Evolutionary conservation across 495 filamentous ascomycete species (phyloP).

Genomic region (Neurospora africana): DNA sequence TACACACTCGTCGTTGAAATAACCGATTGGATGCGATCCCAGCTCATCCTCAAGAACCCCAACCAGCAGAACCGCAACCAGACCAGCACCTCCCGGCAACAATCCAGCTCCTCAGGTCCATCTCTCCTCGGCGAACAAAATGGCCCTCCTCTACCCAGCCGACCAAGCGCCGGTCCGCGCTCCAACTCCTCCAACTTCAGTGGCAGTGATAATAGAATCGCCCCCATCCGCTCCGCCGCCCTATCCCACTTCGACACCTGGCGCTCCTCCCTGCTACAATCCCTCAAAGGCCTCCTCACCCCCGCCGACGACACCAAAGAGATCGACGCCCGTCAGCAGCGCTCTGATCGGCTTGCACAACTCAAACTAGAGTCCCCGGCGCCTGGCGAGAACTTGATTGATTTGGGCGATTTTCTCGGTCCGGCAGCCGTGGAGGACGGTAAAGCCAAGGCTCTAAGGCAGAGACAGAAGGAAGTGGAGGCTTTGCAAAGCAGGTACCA

Average conservation of each 20-base stretch:
- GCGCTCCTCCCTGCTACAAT: conserved; percentile 23
- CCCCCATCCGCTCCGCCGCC: conserved; percentile 23
- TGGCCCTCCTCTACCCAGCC: not conserved
- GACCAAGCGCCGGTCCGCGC: conserved; percentile 1
- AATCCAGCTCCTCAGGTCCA: too few species aligned
- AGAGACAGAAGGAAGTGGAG: conserved; percentile 9
- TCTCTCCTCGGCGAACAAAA: not conserved
- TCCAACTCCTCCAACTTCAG: conserved; percentile 17
- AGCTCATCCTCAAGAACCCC: conserved; percentile 20
- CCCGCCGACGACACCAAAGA: conserved; percentile 26
- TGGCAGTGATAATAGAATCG: not conserved
- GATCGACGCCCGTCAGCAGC: conserved; percentile 27
- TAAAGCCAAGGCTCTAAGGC: not conserved
- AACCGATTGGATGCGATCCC: conserved; percentile 30
- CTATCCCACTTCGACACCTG: conserved; percentile 33
- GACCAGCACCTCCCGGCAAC: not conserved
- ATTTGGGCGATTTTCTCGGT: conserved; percentile 14
- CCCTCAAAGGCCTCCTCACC: conserved; percentile 28
- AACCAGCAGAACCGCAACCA: not conserved
- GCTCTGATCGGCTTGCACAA: conserved; percentile 17
- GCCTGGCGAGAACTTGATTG: conserved; percentile 19
- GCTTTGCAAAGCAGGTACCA: conserved; percentile 33
- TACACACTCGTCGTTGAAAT: conserved; percentile 31
- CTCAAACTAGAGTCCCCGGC: conserved; percentile 1
- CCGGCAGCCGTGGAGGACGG: conserved; percentile 1